Percentiles rank a stretch among this genome's conserved stretches.
Conservation (phyloP, 2,329 filamentous ascomycete genomes). For the Dactylellina haptotyla region DNA sequence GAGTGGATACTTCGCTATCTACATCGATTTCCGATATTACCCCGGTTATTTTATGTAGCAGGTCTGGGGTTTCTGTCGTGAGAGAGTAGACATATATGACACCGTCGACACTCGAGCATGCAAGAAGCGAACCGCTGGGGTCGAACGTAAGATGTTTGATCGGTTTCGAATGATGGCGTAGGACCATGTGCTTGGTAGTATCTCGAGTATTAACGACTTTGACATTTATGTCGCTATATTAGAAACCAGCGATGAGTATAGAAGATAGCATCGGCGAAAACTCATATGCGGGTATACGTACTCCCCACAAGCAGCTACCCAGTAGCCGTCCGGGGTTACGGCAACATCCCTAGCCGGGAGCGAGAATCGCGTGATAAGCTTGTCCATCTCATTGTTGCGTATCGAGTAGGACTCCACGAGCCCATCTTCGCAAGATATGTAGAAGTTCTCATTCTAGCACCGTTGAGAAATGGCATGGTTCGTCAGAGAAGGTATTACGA, state of each 20-base stretch:
- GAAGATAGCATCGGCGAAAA: too few relatives aligned
- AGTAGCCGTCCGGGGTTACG: conserved; percentile 80
- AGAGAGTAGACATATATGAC: conserved; percentile 90
- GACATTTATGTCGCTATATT: conserved; percentile 77
- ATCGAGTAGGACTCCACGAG: conserved; percentile 95
- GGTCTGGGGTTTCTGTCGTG: conserved; percentile 78
- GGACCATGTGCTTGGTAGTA: conserved; percentile 77
- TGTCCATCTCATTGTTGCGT: conserved; percentile 76
- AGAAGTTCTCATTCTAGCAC: conserved; percentile 79
- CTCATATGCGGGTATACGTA: conserved; percentile 63
- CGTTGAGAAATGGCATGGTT: not conserved
- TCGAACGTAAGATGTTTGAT: conserved; percentile 94
- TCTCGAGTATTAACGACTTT: conserved; percentile 87
- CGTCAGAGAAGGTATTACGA: not conserved
- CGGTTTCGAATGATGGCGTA: conserved; percentile 85
- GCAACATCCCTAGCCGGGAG: conserved; percentile 87
- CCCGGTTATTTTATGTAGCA: conserved; percentile 85
- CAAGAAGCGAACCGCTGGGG: conserved; percentile 76
- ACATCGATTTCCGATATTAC: conserved; percentile 78
- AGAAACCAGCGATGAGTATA: not conserved
- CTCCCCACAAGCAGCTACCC: conserved; percentile 97
- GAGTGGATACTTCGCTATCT: conserved; percentile 78
- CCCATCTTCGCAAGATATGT: conserved; percentile 91
- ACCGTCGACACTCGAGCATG: conserved; percentile 88
- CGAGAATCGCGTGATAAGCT: conserved; percentile 83